These are phyloP conservation scores for Neurospora intermedia DNA, from an alignment of 495 filamentous ascomycete genomes.

Conservation along the genomic window DNA sequence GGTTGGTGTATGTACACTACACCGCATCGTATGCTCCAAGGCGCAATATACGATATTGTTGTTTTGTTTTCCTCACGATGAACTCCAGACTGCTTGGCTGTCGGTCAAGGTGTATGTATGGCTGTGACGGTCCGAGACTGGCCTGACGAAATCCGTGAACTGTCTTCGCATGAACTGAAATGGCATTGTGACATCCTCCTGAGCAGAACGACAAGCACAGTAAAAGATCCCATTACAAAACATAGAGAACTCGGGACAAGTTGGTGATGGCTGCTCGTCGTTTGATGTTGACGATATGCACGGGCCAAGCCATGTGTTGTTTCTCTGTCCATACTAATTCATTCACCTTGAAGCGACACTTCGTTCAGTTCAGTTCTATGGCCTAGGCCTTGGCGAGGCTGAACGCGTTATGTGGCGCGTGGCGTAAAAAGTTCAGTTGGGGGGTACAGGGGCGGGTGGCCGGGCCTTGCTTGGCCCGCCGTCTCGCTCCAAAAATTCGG, in stretches of 20 bases:
- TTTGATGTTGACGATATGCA: background rate
- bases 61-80: background rate
- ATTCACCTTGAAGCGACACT: no score
- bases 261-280: background rate
- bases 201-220: no score
- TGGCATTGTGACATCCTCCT: no score
- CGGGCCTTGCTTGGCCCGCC: background rate
- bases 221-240: no score
- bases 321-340: no score
- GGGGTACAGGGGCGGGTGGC: background rate
- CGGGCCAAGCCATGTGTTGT: background rate
- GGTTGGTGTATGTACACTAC: no score
- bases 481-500: constrained; percentile 13
- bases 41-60: no score
- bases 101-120: background rate
- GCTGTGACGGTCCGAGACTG: background rate
- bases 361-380: no score
- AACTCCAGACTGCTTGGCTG: background rate
- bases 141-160: no score
- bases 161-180: no score
- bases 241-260: no score
- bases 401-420: constrained; percentile 8
- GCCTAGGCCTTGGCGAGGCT: constrained; percentile 5
- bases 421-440: background rate
- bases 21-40: no score